phyloP scores from a whole-genome alignment of 371 early-diverging fungal species.

The Saksenaea oblongispora region DNA sequence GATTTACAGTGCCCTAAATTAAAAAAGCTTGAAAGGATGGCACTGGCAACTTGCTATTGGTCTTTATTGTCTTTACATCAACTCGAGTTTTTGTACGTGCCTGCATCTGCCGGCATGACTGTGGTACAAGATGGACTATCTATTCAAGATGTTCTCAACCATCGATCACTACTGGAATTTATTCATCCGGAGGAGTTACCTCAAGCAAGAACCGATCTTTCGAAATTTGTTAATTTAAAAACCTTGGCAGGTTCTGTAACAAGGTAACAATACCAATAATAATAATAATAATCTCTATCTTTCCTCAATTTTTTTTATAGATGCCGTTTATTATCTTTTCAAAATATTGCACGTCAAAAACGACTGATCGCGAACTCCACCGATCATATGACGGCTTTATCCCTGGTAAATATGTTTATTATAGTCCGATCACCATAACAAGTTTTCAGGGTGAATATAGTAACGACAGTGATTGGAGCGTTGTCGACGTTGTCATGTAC shows the following conservation, averaged over 20 bases:
- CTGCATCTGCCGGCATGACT: constrained; percentile 35
- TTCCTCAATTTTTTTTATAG: constrained; percentile 1
- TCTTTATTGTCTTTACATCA: constrained; percentile 49
- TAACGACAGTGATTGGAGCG: constrained; percentile 38
- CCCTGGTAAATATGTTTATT: not conserved
- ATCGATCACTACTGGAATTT: constrained; percentile 55
- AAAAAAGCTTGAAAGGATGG: not conserved
- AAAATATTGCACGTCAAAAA: constrained; percentile 4
- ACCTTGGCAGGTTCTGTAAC: constrained; percentile 59
- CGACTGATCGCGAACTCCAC: not conserved
- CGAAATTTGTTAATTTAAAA: constrained; percentile 48
- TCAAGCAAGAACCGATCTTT: constrained; percentile 53
- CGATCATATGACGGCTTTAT: not conserved
- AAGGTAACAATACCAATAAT: constrained; percentile 31
- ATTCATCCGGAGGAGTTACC: constrained; percentile 62
- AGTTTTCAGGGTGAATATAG: not conserved
- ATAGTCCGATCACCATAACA: not conserved
- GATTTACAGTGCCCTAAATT: no score
- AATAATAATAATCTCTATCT: no score
- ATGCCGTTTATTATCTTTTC: constrained; percentile 13
- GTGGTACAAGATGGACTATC: constrained; percentile 26
- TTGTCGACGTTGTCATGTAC: constrained; percentile 59
- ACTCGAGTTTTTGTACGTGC: constrained; percentile 50
- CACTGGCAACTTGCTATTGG: constrained; percentile 48
- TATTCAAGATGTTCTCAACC: constrained; percentile 42